Conservation (phyloP, 2,329 filamentous ascomycete species). For the Corniculantispora saksenae region DNA sequence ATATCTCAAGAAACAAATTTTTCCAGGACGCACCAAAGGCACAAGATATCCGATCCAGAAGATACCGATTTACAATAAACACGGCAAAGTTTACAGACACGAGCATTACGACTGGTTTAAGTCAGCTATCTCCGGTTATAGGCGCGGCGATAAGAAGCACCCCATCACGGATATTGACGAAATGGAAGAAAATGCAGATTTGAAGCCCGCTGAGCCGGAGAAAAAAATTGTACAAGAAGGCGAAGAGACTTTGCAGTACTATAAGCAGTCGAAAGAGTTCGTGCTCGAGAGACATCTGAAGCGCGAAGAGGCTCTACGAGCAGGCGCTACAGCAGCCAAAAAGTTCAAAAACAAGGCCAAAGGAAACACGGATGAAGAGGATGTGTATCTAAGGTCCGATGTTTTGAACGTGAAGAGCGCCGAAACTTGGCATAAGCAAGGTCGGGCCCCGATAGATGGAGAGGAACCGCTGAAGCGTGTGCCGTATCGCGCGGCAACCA, state of each 20-base stretch:
- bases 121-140: constrained; percentile 73
- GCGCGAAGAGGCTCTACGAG: constrained; percentile 83
- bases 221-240: constrained; percentile 74
- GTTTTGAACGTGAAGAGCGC: constrained; percentile 84
- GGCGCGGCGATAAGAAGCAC: constrained; percentile 45
- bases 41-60: constrained; percentile 77
- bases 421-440: constrained; percentile 98
- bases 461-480: constrained; percentile 81
- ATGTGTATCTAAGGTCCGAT: constrained; percentile 78
- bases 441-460: constrained; percentile 70
- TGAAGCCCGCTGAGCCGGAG: constrained; percentile 71
- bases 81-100: constrained; percentile 75
- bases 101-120: constrained; percentile 89
- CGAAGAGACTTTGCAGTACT: constrained; percentile 81
- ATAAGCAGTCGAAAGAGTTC: constrained; percentile 83
- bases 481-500: constrained; percentile 86
- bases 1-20: constrained; percentile 78
- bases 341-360: constrained; percentile 75
- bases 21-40: constrained; percentile 89
- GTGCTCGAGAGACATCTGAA: constrained; percentile 84
- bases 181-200: constrained; percentile 74
- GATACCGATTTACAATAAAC: constrained; percentile 73
- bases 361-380: constrained; percentile 71
- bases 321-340: constrained; percentile 68
- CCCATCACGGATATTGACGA: constrained; percentile 73